Evolutionary conservation across 2,329 filamentous ascomycete genomes (phyloP), one percentile per base, ranked within the genome.

Genomic region (Xylaria sp.): DNA sequence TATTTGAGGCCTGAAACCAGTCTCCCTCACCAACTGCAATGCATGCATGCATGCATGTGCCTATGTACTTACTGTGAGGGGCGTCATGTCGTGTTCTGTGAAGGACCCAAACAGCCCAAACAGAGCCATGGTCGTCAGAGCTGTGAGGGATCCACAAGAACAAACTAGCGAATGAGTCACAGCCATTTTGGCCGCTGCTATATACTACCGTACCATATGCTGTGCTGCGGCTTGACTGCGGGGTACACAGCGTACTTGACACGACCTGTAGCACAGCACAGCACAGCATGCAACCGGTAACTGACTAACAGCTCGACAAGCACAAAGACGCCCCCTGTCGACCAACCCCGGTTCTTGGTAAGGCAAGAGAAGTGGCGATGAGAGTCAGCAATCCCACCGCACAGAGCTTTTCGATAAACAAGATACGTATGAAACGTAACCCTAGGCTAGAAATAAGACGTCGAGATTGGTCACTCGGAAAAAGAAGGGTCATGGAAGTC

Each of bases 101-200:
- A 46, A 15, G 36, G 17, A 23, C 23, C 23, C 23, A 23, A 23
- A 23, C 23, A 23, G 2, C n/a, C 36, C 46, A 28, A 53, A 26
- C 54, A 59, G 44, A 59, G 61, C 62, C 53, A 58, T 54, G 11
- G 15, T 49, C 33, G 26, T 59, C 61, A n/a, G 17, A 33, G 42
- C 42, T 40, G 53, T 44, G 23, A 48, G 13, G 51, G 63, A 26
- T 36, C 31, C 42, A 53, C 54, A 53, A 46, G 33, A 40, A 31
- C 36, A 40, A 40, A 36, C 36, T 20, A 26, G 31, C 40, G 6
- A 57, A 66, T 66, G 63, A 66, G 63, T 66, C 63, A 66, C 58
- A 33, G 57, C 58, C 38, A 60, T 56, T 38, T n/a, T 33, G 46
- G 54, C 20, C 36, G 54, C 54, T 57, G 54, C 54, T 57, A 28